Percentiles rank a stretch among this genome's conserved stretches.
These are phyloP conservation scores for Jaenimonas drosophilae DNA, from an alignment of 208 protist genomes.

Conservation along the genomic window DNA sequence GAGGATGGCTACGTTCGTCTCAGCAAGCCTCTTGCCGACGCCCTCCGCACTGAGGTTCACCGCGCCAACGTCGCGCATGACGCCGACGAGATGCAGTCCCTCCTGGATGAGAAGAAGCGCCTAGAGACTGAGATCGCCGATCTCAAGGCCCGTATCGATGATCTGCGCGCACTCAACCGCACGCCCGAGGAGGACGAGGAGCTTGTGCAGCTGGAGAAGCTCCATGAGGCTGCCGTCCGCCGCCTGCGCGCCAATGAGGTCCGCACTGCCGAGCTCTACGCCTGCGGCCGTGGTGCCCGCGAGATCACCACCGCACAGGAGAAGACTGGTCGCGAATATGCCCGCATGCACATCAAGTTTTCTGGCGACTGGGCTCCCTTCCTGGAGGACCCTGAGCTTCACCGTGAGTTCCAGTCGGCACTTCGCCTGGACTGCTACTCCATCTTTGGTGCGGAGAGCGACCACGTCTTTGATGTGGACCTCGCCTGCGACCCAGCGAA, in stretches of 20 bases:
- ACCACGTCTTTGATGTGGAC: slow-evolving; percentile 40
- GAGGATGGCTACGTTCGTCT: slow-evolving; percentile 48
- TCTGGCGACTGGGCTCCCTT: slow-evolving; percentile 49
- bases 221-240: slow-evolving; percentile 31
- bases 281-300: slow-evolving; percentile 41
- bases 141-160: slow-evolving; percentile 31
- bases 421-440: slow-evolving; percentile 29
- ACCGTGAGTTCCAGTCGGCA: slow-evolving; percentile 24
- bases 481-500: slow-evolving; percentile 4
- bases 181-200: slow-evolving; percentile 68
- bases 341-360: slow-evolving; percentile 52
- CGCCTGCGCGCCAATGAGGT: slow-evolving; percentile 39
- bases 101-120: slow-evolving; percentile 27
- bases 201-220: slow-evolving; percentile 48
- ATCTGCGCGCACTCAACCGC: slow-evolving; percentile 39
- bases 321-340: slow-evolving; percentile 29
- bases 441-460: slow-evolving; percentile 26
- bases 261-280: slow-evolving; percentile 48
- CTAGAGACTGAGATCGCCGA: slow-evolving; percentile 55
- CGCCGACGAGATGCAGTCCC: slow-evolving; percentile 46
- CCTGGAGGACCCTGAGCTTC: slow-evolving; percentile 26
- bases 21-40: slow-evolving; percentile 16
- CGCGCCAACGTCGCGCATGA: slow-evolving; percentile 38
- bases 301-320: slow-evolving; percentile 36
- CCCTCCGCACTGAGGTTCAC: slow-evolving; percentile 23